Conservation (phyloP, 2,329 filamentous ascomycete species). For the Fusarium ambrosium region DNA sequence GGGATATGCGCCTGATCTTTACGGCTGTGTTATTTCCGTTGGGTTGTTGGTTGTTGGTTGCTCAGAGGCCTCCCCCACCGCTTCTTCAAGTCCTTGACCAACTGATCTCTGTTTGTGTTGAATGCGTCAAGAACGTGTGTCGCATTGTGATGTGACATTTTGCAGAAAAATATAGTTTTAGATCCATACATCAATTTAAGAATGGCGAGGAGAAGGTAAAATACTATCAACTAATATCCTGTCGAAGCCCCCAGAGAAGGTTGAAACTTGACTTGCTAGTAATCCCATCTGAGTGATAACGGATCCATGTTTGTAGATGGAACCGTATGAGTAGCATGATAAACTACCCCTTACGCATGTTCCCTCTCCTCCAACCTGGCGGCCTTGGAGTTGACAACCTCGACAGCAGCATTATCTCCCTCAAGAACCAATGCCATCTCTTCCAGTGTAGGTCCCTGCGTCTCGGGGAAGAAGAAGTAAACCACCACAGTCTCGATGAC, state of each 20-base stretch:
- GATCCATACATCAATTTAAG: neutral
- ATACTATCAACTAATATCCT: neutral
- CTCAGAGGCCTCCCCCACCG: too few relatives aligned
- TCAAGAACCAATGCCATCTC: slow-evolving; percentile 20
- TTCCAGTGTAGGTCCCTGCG: slow-evolving; percentile 17
- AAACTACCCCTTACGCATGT: neutral
- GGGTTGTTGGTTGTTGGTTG: too few relatives aligned
- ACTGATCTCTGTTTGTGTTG: too few relatives aligned
- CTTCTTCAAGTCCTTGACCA: too few relatives aligned
- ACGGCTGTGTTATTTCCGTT: too few relatives aligned
- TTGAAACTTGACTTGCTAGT: neutral
- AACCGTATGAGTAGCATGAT: neutral
- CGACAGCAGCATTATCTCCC: slow-evolving; percentile 14
- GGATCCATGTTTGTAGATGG: neutral
- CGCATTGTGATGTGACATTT: neutral
- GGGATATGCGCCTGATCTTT: neutral
- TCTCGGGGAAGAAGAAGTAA: slow-evolving; percentile 22
- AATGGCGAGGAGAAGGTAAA: too few relatives aligned
- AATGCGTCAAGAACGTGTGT: too few relatives aligned
- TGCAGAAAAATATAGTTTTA: neutral
- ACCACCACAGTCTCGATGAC: slow-evolving; percentile 6
- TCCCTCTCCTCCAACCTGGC: neutral
- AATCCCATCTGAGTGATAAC: neutral
- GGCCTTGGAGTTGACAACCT: neutral
- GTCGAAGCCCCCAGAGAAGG: neutral